Conservation (phyloP, 164 flowering plant species). For the Piper betle region DNA sequence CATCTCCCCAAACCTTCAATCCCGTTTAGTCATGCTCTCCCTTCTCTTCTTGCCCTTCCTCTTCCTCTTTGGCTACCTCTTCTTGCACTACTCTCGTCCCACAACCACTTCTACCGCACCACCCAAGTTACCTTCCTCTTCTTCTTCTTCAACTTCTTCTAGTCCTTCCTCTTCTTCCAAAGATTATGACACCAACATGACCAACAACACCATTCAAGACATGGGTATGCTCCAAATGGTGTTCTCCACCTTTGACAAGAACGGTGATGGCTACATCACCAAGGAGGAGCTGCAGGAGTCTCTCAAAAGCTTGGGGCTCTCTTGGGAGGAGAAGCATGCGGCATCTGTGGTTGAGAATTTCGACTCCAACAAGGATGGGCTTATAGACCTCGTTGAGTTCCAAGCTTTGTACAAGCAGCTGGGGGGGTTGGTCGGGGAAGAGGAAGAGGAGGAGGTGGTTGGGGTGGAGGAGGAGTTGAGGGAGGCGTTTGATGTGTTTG, state of each 20-base stretch:
- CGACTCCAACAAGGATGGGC: constrained; percentile 66
- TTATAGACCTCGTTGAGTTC: constrained; percentile 65
- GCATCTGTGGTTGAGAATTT: constrained; percentile 39
- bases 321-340: constrained; percentile 28
- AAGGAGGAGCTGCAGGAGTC: constrained; percentile 54
- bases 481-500: constrained; percentile 84
- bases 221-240: constrained; percentile 33
- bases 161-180: not conserved
- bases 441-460: constrained; percentile 3
- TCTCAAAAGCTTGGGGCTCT: constrained; percentile 36
- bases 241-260: constrained; percentile 67
- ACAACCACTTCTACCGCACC: not conserved
- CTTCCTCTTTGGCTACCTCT: not conserved
- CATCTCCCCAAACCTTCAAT: too few relatives aligned
- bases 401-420: constrained; percentile 25
- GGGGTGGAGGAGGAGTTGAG: constrained; percentile 26
- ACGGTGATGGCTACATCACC: constrained; percentile 67
- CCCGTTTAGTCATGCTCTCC: not conserved
- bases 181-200: not conserved
- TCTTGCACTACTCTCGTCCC: not conserved
- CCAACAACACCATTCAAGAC: not conserved
- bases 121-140: not conserved
- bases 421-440: not conserved
- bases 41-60: constrained; percentile 1
- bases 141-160: not conserved